A percentile compares a stretch with the other conserved stretches of the same genome.
phyloP scores from a whole-genome alignment of 139 green algal species.

The Chlorokybus atmophyticus region DNA sequence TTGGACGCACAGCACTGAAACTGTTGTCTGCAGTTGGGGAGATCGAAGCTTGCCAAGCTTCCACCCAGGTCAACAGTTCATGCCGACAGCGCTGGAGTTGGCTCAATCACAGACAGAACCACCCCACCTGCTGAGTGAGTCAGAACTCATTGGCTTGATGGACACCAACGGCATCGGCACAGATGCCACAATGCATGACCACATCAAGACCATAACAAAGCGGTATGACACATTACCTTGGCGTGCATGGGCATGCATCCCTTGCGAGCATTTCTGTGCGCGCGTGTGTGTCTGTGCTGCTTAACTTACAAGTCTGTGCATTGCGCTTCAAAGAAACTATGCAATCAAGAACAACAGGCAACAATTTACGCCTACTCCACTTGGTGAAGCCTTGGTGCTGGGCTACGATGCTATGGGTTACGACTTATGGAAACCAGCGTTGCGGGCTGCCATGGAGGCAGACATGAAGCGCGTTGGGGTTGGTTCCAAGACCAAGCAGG shows the following conservation, averaged over 20 bases:
- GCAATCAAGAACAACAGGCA: constrained; percentile 13
- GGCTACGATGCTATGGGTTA: constrained; percentile 7
- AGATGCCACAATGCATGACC: constrained; percentile 71
- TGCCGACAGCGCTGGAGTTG: constrained; percentile 57
- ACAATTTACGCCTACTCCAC: constrained; percentile 15
- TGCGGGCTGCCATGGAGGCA: constrained; percentile 70
- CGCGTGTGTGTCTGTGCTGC: too few species aligned
- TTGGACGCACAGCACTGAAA: too few species aligned
- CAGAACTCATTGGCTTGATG: constrained; percentile 84
- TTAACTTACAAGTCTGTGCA: too few species aligned
- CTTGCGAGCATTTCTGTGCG: too few species aligned
- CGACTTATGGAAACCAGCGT: constrained; percentile 51
- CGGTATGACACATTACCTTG: too few species aligned
- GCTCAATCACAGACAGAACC: constrained; percentile 64
- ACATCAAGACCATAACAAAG: constrained; percentile 33
- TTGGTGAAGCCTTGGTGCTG: not conserved
- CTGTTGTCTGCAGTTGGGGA: too few species aligned
- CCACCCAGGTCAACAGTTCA: constrained; percentile 39
- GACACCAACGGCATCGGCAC: constrained; percentile 86
- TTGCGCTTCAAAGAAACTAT: too few species aligned
- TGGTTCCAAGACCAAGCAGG: constrained; percentile 41
- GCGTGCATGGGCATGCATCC: too few species aligned
- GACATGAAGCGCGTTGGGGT: constrained; percentile 59
- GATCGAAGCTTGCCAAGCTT: too few species aligned
- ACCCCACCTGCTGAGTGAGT: constrained; percentile 63